A percentile compares a stretch with the other conserved stretches of the same genome.
These are phyloP conservation scores for Hymenoscyphus albidus DNA, from an alignment of 2,329 filamentous ascomycete genomes.

Conservation along the genomic window DNA sequence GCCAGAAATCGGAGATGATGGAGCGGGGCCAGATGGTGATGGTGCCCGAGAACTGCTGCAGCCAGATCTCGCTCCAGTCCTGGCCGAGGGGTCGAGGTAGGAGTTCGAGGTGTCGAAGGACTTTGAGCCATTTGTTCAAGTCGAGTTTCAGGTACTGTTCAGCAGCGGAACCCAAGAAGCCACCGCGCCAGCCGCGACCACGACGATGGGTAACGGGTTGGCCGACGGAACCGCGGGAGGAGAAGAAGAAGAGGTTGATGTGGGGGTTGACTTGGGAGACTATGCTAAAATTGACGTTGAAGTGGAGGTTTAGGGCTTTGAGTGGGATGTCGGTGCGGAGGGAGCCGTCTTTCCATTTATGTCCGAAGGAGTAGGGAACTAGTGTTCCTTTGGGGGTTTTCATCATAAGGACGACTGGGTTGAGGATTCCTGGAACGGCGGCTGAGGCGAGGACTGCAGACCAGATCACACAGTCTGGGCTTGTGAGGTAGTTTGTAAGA, in stretches of 20 bases:
- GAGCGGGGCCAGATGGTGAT: conserved; percentile 95
- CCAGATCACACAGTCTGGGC: conserved; percentile 97
- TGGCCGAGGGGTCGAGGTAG: conserved; percentile 86
- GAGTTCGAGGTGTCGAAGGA: conserved; percentile 86
- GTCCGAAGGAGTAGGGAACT: conserved; percentile 89
- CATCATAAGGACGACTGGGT: conserved; percentile 95
- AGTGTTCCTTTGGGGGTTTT: conserved; percentile 70
- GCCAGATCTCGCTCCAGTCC: conserved; percentile 95
- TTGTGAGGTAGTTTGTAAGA: conserved; percentile 90
- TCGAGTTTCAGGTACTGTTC: conserved; percentile 97
- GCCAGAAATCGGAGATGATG: conserved; percentile 71
- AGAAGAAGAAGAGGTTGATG: conserved; percentile 99
- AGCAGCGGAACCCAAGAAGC: conserved; percentile 85
- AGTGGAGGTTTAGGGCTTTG: conserved; percentile 89
- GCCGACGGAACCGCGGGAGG: conserved; percentile 84
- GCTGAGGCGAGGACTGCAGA: conserved; percentile 92
- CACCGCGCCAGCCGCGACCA: conserved; percentile 91
- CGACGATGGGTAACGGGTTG: conserved; percentile 90
- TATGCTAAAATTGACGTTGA: conserved; percentile 97
- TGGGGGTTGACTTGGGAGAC: conserved; percentile 89
- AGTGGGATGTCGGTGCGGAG: conserved; percentile 93
- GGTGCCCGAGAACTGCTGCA: conserved; percentile 90
- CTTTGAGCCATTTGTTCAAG: conserved; percentile 95
- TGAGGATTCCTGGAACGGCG: conserved; percentile 91
- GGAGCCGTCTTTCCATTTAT: conserved; percentile 99